Evolutionary conservation across 768 basidiomycete species (phyloP), one percentile per base, ranked within the genome.

Genomic region (Dacryopinax spathularia): DNA sequence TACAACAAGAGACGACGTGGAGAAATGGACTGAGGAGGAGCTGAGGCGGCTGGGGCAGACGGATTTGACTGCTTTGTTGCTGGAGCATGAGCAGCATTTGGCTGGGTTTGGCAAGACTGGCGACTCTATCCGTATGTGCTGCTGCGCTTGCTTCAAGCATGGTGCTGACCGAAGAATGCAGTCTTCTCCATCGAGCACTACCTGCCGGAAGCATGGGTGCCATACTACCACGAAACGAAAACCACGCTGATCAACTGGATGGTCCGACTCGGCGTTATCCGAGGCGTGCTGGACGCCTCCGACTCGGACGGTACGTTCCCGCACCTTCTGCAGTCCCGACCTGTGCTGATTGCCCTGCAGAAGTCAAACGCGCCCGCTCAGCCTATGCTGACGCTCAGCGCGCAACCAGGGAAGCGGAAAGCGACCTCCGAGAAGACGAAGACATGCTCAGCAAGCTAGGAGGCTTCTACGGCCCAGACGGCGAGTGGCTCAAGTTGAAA

Each of bases 401-500:
- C 69, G n/a, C 67, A 73, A 15, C 63, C 63, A 12, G 25, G 48
- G 80, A 84, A 22, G 86, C 88, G 0, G 84, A 94, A 66, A 77
- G 78, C 37, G 76, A 77, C 16, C 79, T 91, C 18, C 78, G 79
- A 29, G 75, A 78, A 7, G 82, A 84, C 0, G 77, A 81, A 62
- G 73, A 79, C 25, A 86, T 88, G 39, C 72, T 91, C 12, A 73
- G 72, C 1, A 83, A 87, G 64, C 78, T 98, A 25, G 89, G 86
- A 9, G 72, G 83, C 20, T 81, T 80, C 34, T 96, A 87, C 68
- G 93, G 93, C 20, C 72, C 76, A 0, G 79, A 89, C 29, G 95
- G 91, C 60, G 91, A 96, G 75, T 99, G 91, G 91, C 95, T 95
- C 80, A 96, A 95, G 76, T 81, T 99, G 5, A 88, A 94, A 22